Evolutionary conservation across 1,284 basidiomycete genomes (phyloP), one percentile per base, ranked within the genome.

Genomic region (Cryptococcus depauperatus): DNA sequence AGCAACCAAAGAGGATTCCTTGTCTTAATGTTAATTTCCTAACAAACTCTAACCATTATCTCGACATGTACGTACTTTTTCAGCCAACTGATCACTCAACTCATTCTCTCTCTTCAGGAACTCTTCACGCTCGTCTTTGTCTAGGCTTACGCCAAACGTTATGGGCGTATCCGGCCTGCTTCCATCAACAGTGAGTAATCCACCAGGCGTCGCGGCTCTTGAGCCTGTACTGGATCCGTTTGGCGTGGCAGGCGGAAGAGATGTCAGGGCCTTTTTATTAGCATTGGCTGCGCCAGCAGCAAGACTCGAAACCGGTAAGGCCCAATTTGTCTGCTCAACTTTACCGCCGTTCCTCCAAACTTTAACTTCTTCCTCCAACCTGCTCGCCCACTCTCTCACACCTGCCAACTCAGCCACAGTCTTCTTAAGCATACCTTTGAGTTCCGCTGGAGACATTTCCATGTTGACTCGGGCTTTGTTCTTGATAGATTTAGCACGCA

Each of bases 401-500:
- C 82, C 77, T 8, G 83, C 80, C 54, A 89, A 85, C 37, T 92
- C 84, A 35, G 85, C 76, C 55, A 92, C 83, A 0, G 93, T 86
- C 72, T 93, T 96, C 62, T 84, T 83, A 57, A 99, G 77, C 34
- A 95, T 75, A 9, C 80, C 82, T 66, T 97, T 97, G 74, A 99
- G 84, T 66, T 99, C 95, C 40, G 89, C 77, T 1, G 95, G 93
- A 0, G 92, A 97, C 38, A 99, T 79, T 69, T 99, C 95, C 43
- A 91, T 89, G 70, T 99, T 99, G 75, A 99, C 88, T 47, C 92
- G 84, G 44, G 95, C 95, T 60, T 88, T 91, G 74, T 99, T 99
- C 86, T 97, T 98, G 80, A 99, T 99, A 26, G 87, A 88, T 73
- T 99, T 99, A 26, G 95, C 95, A 51, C 92, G 86, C 70, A 96